Evolutionary conservation across 2,329 filamentous ascomycete species (phyloP), one percentile per base, ranked within the genome.

Genomic region (Alternaria conjuncta): DNA sequence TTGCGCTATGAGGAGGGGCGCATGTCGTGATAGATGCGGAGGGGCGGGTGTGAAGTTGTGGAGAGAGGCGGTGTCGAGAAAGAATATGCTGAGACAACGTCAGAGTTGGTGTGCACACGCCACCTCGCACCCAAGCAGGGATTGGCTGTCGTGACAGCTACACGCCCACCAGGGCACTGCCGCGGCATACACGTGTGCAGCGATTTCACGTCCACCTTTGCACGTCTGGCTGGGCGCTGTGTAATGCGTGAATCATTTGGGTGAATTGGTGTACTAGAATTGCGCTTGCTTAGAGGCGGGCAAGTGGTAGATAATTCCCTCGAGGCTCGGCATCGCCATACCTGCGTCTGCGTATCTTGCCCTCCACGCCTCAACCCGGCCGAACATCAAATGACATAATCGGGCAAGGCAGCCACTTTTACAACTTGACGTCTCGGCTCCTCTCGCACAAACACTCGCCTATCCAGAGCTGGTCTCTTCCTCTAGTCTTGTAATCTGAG

Each of bases 21-120:
- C 77, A 80, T 81, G 65, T 78, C 75, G 78, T 66, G 68, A 55
- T 43, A 47, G 58, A 59, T 43, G 49, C 30, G 55, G 53, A 51
- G 41, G 55, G 57, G n/a, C 28, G 28, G 56, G 58, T 45, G 18
- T 57, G 55, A 60, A 20, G 60, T 26, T 57, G 66, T 55, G 60
- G 51, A 25, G 43, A 44, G 64, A 57, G 55, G 62, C 61, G 63
- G 68, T 63, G 58, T 63, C 51, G 46, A 51, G 64, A 63, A 53
- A 65, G 61, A 63, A 63, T 61, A 65, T 65, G 63, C 61, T 55
- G 53, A 60, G 57, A 60, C 56, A 66, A 55, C 61, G 60, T 63
- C 63, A 60, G 59, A 61, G 61, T 60, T 63, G 60, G 62, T 65
- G 59, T 63, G 63, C 63, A 65, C 60, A 65, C 63, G 63, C 63